Evolutionary conservation across 2,329 filamentous ascomycete genomes (phyloP).

Genomic region (Lecanosticta acicola): DNA sequence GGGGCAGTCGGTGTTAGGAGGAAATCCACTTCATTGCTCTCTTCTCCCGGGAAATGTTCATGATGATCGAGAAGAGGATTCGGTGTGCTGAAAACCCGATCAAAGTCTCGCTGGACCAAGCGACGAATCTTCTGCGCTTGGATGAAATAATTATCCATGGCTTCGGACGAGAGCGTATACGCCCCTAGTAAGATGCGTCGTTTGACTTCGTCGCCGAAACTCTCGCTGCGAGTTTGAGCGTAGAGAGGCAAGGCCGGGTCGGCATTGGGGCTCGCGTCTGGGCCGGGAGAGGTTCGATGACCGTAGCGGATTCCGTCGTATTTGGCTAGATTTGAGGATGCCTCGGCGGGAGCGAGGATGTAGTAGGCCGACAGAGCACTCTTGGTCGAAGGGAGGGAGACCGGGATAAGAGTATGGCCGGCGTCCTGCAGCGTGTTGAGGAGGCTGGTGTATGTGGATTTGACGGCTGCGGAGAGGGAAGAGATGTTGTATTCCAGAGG

Average conservation of each 20-base stretch:
- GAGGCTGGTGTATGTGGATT: constrained; percentile 60
- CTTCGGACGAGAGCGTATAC: constrained; percentile 82
- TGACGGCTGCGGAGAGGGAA: constrained; percentile 67
- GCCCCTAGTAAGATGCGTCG: constrained; percentile 82
- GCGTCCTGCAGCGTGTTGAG: constrained; percentile 54
- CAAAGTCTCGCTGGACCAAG: constrained; percentile 80
- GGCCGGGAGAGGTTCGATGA: constrained; percentile 44
- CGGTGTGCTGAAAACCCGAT: constrained; percentile 63
- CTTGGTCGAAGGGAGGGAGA: constrained; percentile 77
- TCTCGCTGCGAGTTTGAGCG: constrained; percentile 63
- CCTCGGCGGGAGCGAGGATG: constrained; percentile 88
- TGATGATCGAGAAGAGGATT: constrained; percentile 58
- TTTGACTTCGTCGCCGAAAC: constrained; percentile 80
- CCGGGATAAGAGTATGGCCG: constrained; percentile 67
- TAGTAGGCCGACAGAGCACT: constrained; percentile 92
- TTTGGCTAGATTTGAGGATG: constrained; percentile 90
- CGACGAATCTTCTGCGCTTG: constrained; percentile 84
- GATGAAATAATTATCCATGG: constrained; percentile 94
- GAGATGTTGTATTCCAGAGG: constrained; percentile 79
- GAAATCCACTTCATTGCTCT: constrained; percentile 70
- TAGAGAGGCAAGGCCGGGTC: constrained; percentile 51
- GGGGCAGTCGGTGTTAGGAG: constrained; percentile 84
- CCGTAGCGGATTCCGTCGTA: constrained; percentile 97
- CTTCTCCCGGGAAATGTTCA: constrained; percentile 34
- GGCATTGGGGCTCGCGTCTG: constrained; percentile 42